Evolutionary conservation across 2,329 filamentous ascomycete genomes (phyloP).

Genomic region (Diaporthe destruens): DNA sequence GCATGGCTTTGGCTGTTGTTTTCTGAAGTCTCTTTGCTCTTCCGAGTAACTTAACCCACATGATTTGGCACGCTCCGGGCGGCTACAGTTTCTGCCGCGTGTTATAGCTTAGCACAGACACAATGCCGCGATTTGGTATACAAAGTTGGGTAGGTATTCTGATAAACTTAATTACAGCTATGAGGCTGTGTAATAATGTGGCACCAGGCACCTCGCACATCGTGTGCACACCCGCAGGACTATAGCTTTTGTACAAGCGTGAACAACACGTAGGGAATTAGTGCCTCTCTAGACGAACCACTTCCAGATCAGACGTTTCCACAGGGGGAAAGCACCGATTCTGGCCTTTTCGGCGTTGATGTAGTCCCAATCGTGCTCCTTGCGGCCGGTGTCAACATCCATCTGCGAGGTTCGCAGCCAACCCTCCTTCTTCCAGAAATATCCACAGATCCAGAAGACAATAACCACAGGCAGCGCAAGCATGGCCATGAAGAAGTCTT

Average conservation of each 20-base stretch:
- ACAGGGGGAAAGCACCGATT: constrained; percentile 60
- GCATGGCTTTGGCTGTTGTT: not conserved
- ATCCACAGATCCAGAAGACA: constrained; percentile 67
- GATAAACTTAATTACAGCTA: not conserved
- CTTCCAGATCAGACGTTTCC: constrained; percentile 53
- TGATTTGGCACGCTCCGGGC: too few species aligned
- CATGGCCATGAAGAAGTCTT: constrained; percentile 66
- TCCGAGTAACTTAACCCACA: too few species aligned
- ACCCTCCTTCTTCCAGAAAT: constrained; percentile 72
- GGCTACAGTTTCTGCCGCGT: not conserved
- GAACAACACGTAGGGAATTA: too few species aligned
- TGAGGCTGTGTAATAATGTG: not conserved
- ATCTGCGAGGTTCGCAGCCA: constrained; percentile 71
- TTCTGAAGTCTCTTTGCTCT: too few species aligned
- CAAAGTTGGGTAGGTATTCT: constrained; percentile 3
- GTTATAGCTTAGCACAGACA: not conserved
- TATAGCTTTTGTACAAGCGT: not conserved
- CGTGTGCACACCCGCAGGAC: not conserved
- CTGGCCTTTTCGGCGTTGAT: constrained; percentile 63
- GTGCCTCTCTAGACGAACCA: constrained; percentile 47
- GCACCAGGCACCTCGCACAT: not conserved
- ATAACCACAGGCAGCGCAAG: constrained; percentile 69
- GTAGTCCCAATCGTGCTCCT: constrained; percentile 72
- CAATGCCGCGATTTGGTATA: too few species aligned
- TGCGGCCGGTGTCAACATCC: constrained; percentile 74